A percentile compares a stretch with the other conserved stretches of the same genome.
These are phyloP conservation scores for Tetrapisispora iriomotensis DNA, from an alignment of 805 yeast genomes.

Conservation along the genomic window DNA sequence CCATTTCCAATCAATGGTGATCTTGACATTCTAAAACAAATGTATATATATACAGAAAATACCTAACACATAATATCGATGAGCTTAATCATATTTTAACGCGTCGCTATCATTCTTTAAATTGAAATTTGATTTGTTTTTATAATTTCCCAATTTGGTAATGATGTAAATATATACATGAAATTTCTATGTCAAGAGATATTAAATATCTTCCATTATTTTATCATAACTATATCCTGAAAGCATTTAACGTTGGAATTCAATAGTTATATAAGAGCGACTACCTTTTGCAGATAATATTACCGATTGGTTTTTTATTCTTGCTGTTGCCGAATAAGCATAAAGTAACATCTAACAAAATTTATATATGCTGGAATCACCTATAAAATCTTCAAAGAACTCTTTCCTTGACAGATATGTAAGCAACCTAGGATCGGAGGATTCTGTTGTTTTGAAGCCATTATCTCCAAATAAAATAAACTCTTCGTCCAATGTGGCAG, in stretches of 20 bases:
- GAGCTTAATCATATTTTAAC: not conserved
- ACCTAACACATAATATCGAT: no score
- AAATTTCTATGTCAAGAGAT: no score
- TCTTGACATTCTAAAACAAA: not conserved
- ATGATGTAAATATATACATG: slow-evolving; percentile 8
- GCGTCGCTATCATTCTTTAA: slow-evolving; percentile 4
- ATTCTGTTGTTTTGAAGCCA: slow-evolving; percentile 11
- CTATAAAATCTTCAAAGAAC: slow-evolving; percentile 11
- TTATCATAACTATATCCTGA: no score
- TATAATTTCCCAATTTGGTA: slow-evolving; percentile 5
- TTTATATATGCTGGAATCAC: slow-evolving; percentile 16
- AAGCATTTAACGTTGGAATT: no score
- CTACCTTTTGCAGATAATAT: not conserved
- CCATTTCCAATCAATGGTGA: not conserved
- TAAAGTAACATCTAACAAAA: not conserved
- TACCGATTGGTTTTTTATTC: no score
- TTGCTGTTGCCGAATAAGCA: not conserved
- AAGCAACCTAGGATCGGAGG: slow-evolving; percentile 13
- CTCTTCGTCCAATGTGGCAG: slow-evolving; percentile 3
- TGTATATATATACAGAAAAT: no score
- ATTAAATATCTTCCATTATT: no score
- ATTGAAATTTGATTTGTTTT: not conserved
- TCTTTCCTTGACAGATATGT: slow-evolving; percentile 24
- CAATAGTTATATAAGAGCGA: no score
- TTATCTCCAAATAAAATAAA: slow-evolving; percentile 20